Percentiles rank a stretch among this genome's conserved stretches.
Conservation (phyloP, 345 rosid species). For the Odontarrhena argentea region DNA sequence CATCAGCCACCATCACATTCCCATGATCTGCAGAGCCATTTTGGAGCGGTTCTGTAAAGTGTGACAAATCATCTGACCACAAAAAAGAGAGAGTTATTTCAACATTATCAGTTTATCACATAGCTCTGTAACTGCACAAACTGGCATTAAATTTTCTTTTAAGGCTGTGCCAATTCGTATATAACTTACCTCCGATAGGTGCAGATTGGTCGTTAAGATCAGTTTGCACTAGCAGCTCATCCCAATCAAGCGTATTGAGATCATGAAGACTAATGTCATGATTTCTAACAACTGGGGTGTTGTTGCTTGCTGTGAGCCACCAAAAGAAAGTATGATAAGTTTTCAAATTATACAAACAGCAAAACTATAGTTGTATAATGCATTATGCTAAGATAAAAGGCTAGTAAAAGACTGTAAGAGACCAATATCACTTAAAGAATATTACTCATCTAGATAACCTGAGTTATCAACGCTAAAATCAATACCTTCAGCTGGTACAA, state of each 20-base stretch:
- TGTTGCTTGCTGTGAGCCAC: constrained; percentile 54
- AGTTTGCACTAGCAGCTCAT: constrained; percentile 68
- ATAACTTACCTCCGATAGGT: constrained; percentile 56
- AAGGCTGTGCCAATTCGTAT: neutral
- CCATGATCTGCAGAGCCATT: constrained; percentile 49
- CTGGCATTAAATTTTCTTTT: constrained; percentile 1
- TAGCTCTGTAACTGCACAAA: constrained; percentile 1
- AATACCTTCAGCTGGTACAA: constrained; percentile 56
- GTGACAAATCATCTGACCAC: constrained; percentile 55
- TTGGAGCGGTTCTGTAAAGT: constrained; percentile 50
- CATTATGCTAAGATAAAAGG: neutral
- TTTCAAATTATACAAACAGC: constrained; percentile 2
- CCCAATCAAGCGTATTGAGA: constrained; percentile 98
- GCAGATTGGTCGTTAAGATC: constrained; percentile 46
- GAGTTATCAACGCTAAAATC: constrained; percentile 57
- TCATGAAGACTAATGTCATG: constrained; percentile 81
- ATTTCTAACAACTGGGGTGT: constrained; percentile 48
- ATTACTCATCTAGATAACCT: constrained; percentile 44
- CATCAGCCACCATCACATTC: constrained; percentile 47
- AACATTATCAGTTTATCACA: constrained; percentile 6
- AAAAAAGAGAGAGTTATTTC: neutral
- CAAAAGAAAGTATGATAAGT: constrained; percentile 35
- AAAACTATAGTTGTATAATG: constrained; percentile 7
- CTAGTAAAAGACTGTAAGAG: neutral
- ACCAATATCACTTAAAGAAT: constrained; percentile 36